Percentiles rank a stretch among this genome's conserved stretches.
These are phyloP conservation scores for Staphylotrichum tortipilum DNA, from an alignment of 495 filamentous ascomycete genomes.

Conservation along the genomic window DNA sequence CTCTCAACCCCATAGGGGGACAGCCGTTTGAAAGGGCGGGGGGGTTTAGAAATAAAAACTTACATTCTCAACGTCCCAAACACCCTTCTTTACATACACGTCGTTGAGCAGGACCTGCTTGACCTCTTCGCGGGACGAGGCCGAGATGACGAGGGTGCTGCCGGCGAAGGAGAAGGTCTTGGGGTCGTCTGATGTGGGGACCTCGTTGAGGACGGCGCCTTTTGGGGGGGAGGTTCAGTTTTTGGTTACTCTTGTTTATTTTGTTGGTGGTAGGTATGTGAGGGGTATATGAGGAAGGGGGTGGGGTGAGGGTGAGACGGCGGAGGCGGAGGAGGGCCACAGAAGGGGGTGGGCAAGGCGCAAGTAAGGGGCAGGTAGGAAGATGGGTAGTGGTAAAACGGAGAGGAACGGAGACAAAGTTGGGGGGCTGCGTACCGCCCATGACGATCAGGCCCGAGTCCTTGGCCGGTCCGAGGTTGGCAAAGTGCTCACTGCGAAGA, in stretches of 20 bases:
- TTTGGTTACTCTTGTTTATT: background rate
- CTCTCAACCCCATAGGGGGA: too few relatives aligned
- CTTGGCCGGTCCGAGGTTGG: constrained; percentile 33
- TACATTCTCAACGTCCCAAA: constrained; percentile 81
- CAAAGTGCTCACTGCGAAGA: constrained; percentile 53
- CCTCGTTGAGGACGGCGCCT: constrained; percentile 65
- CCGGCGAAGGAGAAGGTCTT: constrained; percentile 55
- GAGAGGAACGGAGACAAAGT: background rate
- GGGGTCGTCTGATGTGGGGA: constrained; percentile 53
- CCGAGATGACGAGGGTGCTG: constrained; percentile 55
- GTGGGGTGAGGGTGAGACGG: background rate
- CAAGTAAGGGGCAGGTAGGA: too few relatives aligned
- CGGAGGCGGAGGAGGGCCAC: background rate
- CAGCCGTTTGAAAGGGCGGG: background rate
- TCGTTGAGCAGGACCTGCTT: constrained; percentile 59
- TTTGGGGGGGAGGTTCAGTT: background rate
- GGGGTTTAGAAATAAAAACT: constrained; percentile 1
- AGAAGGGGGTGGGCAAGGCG: too few relatives aligned
- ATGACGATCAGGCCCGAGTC: constrained; percentile 44
- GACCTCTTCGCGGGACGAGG: constrained; percentile 59
- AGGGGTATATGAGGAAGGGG: too few relatives aligned
- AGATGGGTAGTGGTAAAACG: too few relatives aligned
- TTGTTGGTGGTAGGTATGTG: too few relatives aligned
- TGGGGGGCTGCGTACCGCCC: constrained; percentile 53
- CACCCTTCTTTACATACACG: constrained; percentile 56